Evolutionary conservation across 257 asterid species (phyloP), one percentile per base, ranked within the genome.

Genomic region (Solanum raphanifolium): DNA sequence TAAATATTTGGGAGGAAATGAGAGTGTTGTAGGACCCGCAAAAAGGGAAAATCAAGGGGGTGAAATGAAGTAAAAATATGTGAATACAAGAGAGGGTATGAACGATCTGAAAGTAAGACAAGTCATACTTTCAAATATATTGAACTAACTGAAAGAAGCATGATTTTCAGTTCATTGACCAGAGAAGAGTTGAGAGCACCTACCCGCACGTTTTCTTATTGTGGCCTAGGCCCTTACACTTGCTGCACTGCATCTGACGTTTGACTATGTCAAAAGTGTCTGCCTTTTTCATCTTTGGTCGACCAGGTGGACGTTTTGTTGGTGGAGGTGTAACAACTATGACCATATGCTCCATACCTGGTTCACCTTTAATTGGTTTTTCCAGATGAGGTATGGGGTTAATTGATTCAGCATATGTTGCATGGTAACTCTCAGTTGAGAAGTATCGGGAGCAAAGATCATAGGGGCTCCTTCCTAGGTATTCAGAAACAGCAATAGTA

Each of bases 201-300:
- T 88, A 81, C 88, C 87, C 83, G 39, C 86, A 86, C 25, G 99
- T 96, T 92, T 94, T 97, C 93, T 96, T 95, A 87, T 97, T 97
- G 93, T 97, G 99, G 85, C 99, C 99, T 78, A 97, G 93, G 62
- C 99, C 99, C 92, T 97, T 97, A 94, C 99, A 97, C 90, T 92
- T 92, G 89, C 99, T 96, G 88, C 99, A 97, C 92, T 96, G 99
- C 83, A 97, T 98, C 92, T 97, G 99, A 41, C 99, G 98, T 89
- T 97, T 97, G 60, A 97, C 94, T 32, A 94, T 90, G 90, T 97
- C 98, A 36, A 90, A 92, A 23, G 98, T 90, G 39, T 95, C 99
- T 38, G 89, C 93, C 71, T 93, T 89, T 90, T 96, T 96, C 91
- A 92, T 87, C 95, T 96, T 97, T 31, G 99, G 99, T 75, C 98